These are phyloP conservation scores for Thermomucor indicae-seudaticae DNA, from an alignment of 371 early-diverging fungal species.

Conservation along the genomic window DNA sequence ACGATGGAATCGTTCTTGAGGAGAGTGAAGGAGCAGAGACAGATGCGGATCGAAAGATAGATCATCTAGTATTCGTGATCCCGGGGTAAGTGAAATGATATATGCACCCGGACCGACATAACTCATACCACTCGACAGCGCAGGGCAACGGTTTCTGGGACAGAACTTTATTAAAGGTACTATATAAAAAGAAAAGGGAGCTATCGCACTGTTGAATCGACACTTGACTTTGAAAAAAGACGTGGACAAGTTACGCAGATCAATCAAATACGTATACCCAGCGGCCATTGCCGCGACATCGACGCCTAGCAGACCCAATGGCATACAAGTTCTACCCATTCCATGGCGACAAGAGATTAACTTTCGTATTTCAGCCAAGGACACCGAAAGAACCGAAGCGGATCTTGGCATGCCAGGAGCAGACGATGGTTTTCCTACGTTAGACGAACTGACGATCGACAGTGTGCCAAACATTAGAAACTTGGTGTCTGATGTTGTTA, in stretches of 20 bases:
- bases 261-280: slow-evolving; percentile 53
- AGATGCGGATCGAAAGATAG: slow-evolving; percentile 31
- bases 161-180: slow-evolving; percentile 72
- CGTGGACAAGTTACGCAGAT: slow-evolving; percentile 65
- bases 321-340: slow-evolving; percentile 79
- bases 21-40: background rate
- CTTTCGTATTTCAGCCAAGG: slow-evolving; percentile 62
- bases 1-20: no score
- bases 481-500: slow-evolving; percentile 75
- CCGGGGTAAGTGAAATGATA: slow-evolving; percentile 54
- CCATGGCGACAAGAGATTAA: slow-evolving; percentile 78
- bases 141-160: slow-evolving; percentile 79
- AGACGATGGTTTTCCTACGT: slow-evolving; percentile 59
- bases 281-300: slow-evolving; percentile 19
- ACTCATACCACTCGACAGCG: slow-evolving; percentile 22
- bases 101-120: background rate
- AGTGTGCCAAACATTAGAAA: slow-evolving; percentile 80
- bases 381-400: slow-evolving; percentile 38
- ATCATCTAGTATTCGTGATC: slow-evolving; percentile 76
- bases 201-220: background rate
- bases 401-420: slow-evolving; percentile 52
- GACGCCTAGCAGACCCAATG: slow-evolving; percentile 30
- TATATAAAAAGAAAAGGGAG: background rate
- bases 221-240: slow-evolving; percentile 32
- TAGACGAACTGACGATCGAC: slow-evolving; percentile 75